Base-by-base conservation (phyloP, 2,329 filamentous ascomycete genomes). In the Diaporthe citri region DNA sequence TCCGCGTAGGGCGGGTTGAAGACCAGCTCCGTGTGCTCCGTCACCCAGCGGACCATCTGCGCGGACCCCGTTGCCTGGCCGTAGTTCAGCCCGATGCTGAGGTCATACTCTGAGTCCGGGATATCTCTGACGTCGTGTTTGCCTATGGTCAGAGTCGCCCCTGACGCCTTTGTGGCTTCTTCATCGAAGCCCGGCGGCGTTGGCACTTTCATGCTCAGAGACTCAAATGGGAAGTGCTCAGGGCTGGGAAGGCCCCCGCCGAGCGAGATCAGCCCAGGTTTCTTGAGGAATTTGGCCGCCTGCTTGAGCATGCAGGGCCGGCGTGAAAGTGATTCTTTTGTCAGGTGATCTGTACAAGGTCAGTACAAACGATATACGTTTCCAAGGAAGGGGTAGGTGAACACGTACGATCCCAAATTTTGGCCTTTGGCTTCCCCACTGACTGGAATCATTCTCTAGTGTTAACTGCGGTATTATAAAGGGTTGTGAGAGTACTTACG, bases 1-100 rank as follows among this genome's bases (percentile, higher is more conserved):
- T 99, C 96, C 25, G 92, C 89, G 82, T 98, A 98, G 0, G 94
- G 95, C 22, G 96, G 96, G 76, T 91, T 89, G 83, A 95, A 94
- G 22, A 98, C 92, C 73, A 98, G 91, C 85, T 99, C 96, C 0
- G 96, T 97, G 85, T 98, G 97, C 86, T 99, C 97, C 0, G 96
- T 97, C 69, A 98, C 88, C 86, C 94, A 98, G 76, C 97, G 92
- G 77, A 98, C 87, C 83, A 99, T 88, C 85, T 98, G 97, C 4
- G 95, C 93, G 15, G 95, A 91, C 25, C 97, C 97, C 25, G 92
- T 92, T 12, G 95, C 93, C 85, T 98, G 95, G 46, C 94, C 95
- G 83, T 99, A 99, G 85, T 99, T 98, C 82, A 98, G 92, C 1
- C 94, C 94, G 77, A 97, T 95, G 60, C 94, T 91, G 70, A 99